phyloP scores from a whole-genome alignment of 2,329 filamentous ascomycete genomes.

The Zymoseptoria ardabiliae region DNA sequence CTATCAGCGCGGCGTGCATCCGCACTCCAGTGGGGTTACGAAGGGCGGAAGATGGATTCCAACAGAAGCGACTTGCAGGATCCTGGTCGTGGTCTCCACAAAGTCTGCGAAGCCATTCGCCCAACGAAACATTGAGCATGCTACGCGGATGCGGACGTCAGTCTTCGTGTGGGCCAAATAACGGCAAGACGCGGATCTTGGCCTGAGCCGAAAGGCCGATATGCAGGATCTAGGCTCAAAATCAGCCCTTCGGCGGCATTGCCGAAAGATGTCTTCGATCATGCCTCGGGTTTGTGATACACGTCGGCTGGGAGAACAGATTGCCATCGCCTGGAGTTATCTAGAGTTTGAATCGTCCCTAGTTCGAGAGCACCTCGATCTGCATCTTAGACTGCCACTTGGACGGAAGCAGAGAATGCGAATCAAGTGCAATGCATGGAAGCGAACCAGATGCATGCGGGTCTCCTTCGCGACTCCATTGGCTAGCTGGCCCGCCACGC shows the following conservation, averaged over 20 bases:
- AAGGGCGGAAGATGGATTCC: neutral
- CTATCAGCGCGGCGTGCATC: neutral
- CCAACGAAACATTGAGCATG: neutral
- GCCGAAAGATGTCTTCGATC: neutral
- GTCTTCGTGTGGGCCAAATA: neutral
- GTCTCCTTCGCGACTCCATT: neutral
- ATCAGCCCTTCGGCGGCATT: neutral
- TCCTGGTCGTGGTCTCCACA: neutral
- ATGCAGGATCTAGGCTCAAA: neutral
- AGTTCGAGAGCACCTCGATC: neutral
- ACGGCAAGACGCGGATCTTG: conserved; percentile 3
- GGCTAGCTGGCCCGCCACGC: neutral
- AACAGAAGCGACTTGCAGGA: neutral
- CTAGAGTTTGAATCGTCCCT: neutral
- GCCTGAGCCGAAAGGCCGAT: conserved; percentile 5
- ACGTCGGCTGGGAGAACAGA: neutral
- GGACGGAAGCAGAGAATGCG: neutral
- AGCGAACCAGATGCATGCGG: neutral
- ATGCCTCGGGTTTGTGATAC: neutral
- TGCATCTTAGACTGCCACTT: neutral
- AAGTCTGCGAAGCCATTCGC: neutral
- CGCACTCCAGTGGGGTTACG: neutral
- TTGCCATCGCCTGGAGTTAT: neutral
- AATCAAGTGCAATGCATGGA: neutral
- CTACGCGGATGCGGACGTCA: neutral